Base-by-base conservation (phyloP, 1,139 yeast species). In the Taphrina confusa region DNA sequence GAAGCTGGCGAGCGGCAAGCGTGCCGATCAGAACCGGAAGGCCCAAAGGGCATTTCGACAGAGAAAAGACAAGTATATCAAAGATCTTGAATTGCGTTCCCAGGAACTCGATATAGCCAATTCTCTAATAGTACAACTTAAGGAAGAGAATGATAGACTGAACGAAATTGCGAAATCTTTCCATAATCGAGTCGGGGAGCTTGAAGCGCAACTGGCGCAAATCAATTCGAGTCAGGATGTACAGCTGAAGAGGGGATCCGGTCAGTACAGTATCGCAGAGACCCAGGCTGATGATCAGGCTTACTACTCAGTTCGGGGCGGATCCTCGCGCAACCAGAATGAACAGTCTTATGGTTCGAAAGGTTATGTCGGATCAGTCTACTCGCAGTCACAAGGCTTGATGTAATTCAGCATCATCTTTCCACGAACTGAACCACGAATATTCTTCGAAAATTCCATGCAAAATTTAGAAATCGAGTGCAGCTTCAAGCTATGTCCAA, bases 31-130 rank as follows among this genome's bases (percentile, higher is more conserved):
- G 74, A 92, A 92, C 73, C 80, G 98, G 69, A 97, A 97, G 5
- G 98, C 98, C 20, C 98, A 92, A 74, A 78, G 97, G 61, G 97
- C 97, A 8, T 92, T 90, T 73, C 78, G 98, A 64, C 97, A 92
- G 73, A 81, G 98, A 65, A 92, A 92, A 72, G 97, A 92, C 72
- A 79, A 79, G 61, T 89, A 87, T 69, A 80, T 92, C 84, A 81
- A 84, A 69, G 96, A 90, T 64, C 78, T 92, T 64, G 97, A 91
- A 71, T 14, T 40, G 44, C 44, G 52, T 14, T 37, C 57, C 6
- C 56, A 40, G 16, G 57, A 57, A 27, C 31, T 57, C 8, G 61
- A 56, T 22, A 47, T 45, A 20, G 54, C 62, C 23, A 62, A 49
- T 20, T 85, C 83, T 60, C 84, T 87, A 67, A 95, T 91, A 18